Evolutionary conservation across 2,329 filamentous ascomycete species (phyloP), one percentile per base, ranked within the genome.

Genomic region (Venturia aucupariae): DNA sequence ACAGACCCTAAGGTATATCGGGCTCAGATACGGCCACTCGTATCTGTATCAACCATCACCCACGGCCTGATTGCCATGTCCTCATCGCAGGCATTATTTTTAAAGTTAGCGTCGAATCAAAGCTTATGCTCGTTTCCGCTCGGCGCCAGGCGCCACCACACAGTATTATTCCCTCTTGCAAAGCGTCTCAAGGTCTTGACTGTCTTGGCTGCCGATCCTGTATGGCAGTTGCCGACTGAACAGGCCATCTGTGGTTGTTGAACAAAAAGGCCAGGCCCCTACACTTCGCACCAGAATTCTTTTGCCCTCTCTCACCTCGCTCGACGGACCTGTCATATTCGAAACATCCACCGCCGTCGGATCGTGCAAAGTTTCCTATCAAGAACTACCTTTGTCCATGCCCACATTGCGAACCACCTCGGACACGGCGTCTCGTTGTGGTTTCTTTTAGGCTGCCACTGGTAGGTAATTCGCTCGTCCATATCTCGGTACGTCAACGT

Each of bases 81-180:
- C 44, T 19, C 44, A 24, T 48, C 44, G 24, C 44, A 48, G 24
- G 44, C 44, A 54, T 54, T 38, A 7, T 57, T 35, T 57, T 57
- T 57, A 57, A 57, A 35, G 27, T 57, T 57, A 57, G 51, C 51
- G 30, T 57, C 51, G 30, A 57, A 35, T 35, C 27, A 57, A 57
- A 57, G 51, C 51, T 57, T 57, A 35, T 51, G 46, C 46, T 27
- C 46, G 46, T 51, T 51, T 51, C 46, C 46, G 46, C 51, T 57
- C 51, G 51, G 51, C 51, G 17, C 51, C 15, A 57, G 30, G 30
- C 51, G 30, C 51, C 51, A 57, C 30, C n/a, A n/a, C n/a, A n/a
- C n/a, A n/a, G n/a, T n/a, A n/a, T n/a, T 35, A 35, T 35, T 35
- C 15, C 30, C 51, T 57, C 51, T 24, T 30, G n/a, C 51, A 57